These are phyloP conservation scores for Leccinum longicurvipes DNA, from an alignment of 768 basidiomycete species.

Conservation along the genomic window DNA sequence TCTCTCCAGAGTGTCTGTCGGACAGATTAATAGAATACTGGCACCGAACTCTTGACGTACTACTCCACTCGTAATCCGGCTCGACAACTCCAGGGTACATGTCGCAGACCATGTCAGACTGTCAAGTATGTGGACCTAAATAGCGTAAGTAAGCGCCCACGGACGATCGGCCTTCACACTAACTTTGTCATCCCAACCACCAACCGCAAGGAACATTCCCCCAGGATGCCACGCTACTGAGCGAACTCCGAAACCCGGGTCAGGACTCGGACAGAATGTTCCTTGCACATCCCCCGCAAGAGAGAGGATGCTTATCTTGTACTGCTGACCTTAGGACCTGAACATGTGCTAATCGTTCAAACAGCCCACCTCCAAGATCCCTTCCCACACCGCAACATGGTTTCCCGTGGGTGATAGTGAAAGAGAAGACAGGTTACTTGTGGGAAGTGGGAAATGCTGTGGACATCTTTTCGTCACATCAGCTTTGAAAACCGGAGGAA, in stretches of 20 bases:
- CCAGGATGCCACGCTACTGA: constrained; percentile 82
- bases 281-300: constrained; percentile 62
- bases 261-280: constrained; percentile 66
- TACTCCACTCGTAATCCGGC: constrained; percentile 51
- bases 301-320: constrained; percentile 69
- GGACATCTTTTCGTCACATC: constrained; percentile 16
- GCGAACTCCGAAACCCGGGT: constrained; percentile 83
- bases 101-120: constrained; percentile 71
- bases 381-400: constrained; percentile 79
- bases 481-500: constrained; percentile 10
- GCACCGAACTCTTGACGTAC: constrained; percentile 40
- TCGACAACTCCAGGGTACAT: constrained; percentile 57
- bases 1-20: constrained; percentile 81
- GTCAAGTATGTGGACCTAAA: constrained; percentile 72
- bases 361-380: constrained; percentile 70
- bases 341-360: not conserved
- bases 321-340: constrained; percentile 40
- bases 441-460: constrained; percentile 83
- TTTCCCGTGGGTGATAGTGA: constrained; percentile 75
- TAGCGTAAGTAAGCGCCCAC: not conserved
- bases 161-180: constrained; percentile 6
- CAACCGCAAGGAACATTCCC: constrained; percentile 75
- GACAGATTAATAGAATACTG: constrained; percentile 1
- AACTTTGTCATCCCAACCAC: constrained; percentile 90
- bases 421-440: constrained; percentile 65